Evolutionary conservation across 2,329 filamentous ascomycete species (phyloP), one percentile per base, ranked within the genome.

Genomic region (Diaporthe destruens): DNA sequence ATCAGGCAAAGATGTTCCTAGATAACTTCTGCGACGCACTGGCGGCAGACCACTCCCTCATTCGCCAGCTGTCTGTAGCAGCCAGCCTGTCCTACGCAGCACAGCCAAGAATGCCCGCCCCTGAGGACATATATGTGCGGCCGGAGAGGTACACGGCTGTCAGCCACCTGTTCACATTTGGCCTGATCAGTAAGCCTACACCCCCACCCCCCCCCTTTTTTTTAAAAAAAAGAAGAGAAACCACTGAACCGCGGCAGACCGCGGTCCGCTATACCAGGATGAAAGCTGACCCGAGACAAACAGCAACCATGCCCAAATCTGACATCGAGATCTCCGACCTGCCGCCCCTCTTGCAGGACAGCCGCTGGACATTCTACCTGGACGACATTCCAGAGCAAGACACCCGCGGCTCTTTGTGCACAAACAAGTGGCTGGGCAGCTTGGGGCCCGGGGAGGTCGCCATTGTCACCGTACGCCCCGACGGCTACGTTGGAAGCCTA

Each of bases 401-500:
- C 70, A 88, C 86, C 3, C 84, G 85, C 32, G 84, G 85, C 51
- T 78, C 82, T 49, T 80, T 85, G 42, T 92, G 90, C 80, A 92
- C 89, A 12, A 87, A 90, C 77, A 94, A 93, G 80, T 94, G 92
- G 92, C 83, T 93, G 8, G 91, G 90, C 53, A 86, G 84, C 57
- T 82, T 93, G 3, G 83, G 82, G 0, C 83, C 85, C 0, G 84
- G 86, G 12, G 87, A 92, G 75, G 87, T 92, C 7, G 90, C 88
- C 6, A 87, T 94, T 53, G 84, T 92, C 53, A 91, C 92, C 76
- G 90, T 94, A 1, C 86, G 92, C 6, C 92, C 92, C 0, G 92
- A 94, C 80, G 92, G 92, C 14, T 94, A 94, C 79, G 89, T 94
- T 6, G 92, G 92, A 1, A 89, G 87, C n/a, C 81, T 93, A 32